These are phyloP conservation scores for Trichoderma gamsii DNA, from an alignment of 495 filamentous ascomycete genomes.

Conservation along the genomic window DNA sequence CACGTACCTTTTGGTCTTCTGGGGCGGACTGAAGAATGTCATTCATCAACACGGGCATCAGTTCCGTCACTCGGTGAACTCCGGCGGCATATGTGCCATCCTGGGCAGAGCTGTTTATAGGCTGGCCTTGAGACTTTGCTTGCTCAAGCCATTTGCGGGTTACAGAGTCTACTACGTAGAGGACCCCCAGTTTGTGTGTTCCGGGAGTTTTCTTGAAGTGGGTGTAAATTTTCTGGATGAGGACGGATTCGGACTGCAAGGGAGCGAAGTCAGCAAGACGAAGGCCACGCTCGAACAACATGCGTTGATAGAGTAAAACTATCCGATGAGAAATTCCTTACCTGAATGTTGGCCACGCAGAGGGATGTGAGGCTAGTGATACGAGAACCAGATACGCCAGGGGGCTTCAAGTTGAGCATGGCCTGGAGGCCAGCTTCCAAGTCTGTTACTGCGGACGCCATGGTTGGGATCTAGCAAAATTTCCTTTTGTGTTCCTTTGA, in stretches of 20 bases:
- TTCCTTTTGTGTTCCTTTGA: background rate
- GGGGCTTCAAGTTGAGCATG: slow-evolving; percentile 84
- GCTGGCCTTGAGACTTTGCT: slow-evolving; percentile 78
- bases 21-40: slow-evolving; percentile 87
- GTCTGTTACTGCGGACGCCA: slow-evolving; percentile 82
- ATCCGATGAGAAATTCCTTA: slow-evolving; percentile 43
- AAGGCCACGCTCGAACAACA: background rate
- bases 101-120: slow-evolving; percentile 64
- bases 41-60: slow-evolving; percentile 89
- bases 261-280: slow-evolving; percentile 11
- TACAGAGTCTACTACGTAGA: slow-evolving; percentile 99
- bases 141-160: slow-evolving; percentile 96
- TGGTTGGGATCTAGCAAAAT: slow-evolving; percentile 29
- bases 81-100: slow-evolving; percentile 93
- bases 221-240: slow-evolving; percentile 92
- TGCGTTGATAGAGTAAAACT: slow-evolving; percentile 13
- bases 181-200: slow-evolving; percentile 95
- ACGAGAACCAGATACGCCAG: slow-evolving; percentile 86
- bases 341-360: slow-evolving; percentile 88
- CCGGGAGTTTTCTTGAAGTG: slow-evolving; percentile 94
- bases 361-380: slow-evolving; percentile 78
- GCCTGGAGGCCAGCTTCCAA: slow-evolving; percentile 84
- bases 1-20: slow-evolving; percentile 97
- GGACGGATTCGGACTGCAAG: slow-evolving; percentile 81
- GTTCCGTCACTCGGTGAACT: slow-evolving; percentile 92